Evolutionary conservation across 129 eudicot genomes (phyloP).

Genomic region (Flaveria robusta): DNA sequence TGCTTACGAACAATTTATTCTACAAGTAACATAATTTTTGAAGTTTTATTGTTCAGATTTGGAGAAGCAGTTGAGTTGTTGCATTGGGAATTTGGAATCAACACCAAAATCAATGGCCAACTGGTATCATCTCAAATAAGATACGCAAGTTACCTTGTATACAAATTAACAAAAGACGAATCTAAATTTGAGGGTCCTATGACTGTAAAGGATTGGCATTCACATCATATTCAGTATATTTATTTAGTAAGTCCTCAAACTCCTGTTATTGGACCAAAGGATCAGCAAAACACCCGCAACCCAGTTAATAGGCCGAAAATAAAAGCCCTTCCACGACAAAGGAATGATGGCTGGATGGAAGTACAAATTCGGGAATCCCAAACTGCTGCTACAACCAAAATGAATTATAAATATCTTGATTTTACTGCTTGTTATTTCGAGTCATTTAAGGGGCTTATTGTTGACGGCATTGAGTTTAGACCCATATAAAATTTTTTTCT

Average conservation of each 20-base stretch:
- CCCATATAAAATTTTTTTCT: neutral
- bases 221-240: neutral
- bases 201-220: neutral
- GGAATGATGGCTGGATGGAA: neutral
- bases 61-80: neutral
- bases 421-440: neutral
- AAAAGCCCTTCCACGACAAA: conserved; percentile 17
- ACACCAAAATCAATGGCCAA: neutral
- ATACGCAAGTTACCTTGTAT: conserved; percentile 24
- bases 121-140: neutral
- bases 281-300: conserved; percentile 16
- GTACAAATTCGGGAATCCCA: neutral
- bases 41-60: conserved; percentile 7
- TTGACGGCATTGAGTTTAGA: conserved; percentile 6
- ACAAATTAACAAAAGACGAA: neutral
- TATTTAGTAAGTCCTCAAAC: conserved; percentile 6
- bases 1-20: too few species aligned
- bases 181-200: neutral
- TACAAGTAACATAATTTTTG: too few species aligned
- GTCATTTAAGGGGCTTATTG: neutral
- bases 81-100: neutral
- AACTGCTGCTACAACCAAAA: neutral
- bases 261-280: conserved; percentile 2
- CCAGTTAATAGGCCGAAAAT: conserved; percentile 21
- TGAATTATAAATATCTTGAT: neutral